Percentiles rank a stretch among this genome's conserved stretches.
Conservation (phyloP, 2,329 filamentous ascomycete species). For the Fusarium papillatum region DNA sequence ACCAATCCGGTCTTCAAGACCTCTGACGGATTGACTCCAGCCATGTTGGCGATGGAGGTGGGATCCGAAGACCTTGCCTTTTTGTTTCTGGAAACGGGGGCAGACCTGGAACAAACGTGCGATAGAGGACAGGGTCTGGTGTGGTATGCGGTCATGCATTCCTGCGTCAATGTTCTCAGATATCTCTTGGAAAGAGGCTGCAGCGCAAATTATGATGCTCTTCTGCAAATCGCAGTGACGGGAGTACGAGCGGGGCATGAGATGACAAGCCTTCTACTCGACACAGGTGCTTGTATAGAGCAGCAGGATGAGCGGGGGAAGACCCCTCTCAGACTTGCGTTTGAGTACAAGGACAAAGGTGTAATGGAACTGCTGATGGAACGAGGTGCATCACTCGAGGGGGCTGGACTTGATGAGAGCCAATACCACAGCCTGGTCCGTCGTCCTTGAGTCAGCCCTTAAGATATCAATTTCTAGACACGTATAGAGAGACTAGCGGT, state of each 20-base stretch:
- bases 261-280: background rate
- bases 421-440: background rate
- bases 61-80: background rate
- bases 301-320: background rate
- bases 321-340: background rate
- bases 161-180: background rate
- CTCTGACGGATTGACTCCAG: background rate
- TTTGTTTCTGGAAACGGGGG: background rate
- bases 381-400: background rate
- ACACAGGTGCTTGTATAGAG: background rate
- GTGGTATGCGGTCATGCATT: conserved; percentile 1
- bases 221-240: background rate
- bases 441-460: background rate
- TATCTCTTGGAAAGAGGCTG: background rate
- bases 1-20: background rate
- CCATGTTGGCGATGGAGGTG: background rate
- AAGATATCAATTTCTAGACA: background rate
- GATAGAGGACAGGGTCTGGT: background rate
- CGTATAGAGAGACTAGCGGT: background rate
- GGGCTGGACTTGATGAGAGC: background rate
- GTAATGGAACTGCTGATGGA: background rate
- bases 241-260: background rate
- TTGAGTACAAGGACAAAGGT: background rate
- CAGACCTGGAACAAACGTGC: background rate
- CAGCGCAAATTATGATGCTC: background rate